Evolutionary conservation across 345 rosid species (phyloP).

Genomic region (Erysimum cheiranthoides): DNA sequence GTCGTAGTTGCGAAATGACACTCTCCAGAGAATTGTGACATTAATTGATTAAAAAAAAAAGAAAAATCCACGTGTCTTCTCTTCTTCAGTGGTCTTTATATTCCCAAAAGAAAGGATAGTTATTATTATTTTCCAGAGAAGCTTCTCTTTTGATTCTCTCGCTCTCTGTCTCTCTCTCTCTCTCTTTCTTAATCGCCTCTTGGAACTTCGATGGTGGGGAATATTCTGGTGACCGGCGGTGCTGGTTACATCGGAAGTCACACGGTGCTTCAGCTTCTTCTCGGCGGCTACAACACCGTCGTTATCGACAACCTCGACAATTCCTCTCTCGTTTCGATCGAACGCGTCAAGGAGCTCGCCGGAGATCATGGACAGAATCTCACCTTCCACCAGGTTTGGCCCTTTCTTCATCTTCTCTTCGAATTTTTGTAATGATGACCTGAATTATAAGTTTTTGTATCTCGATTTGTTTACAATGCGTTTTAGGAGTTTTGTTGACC

Average conservation of each 20-base stretch:
- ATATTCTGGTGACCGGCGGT: slow-evolving; percentile 88
- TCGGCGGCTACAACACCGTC: slow-evolving; percentile 65
- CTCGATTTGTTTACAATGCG: slow-evolving; percentile 12
- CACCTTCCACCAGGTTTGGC: slow-evolving; percentile 70
- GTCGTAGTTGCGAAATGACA: slow-evolving; percentile 22
- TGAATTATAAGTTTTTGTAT: slow-evolving; percentile 6
- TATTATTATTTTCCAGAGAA: slow-evolving; percentile 30
- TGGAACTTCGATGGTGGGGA: slow-evolving; percentile 50
- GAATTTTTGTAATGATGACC: slow-evolving; percentile 24
- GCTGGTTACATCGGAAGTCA: slow-evolving; percentile 99
- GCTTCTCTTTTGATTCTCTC: slow-evolving; percentile 38
- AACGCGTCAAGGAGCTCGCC: slow-evolving; percentile 76
- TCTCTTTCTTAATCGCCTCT: slow-evolving; percentile 33
- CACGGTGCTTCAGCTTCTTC: slow-evolving; percentile 89
- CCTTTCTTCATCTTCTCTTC: not conserved
- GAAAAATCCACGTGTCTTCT: slow-evolving; percentile 41
- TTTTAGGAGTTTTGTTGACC: not conserved
- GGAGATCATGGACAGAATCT: slow-evolving; percentile 58
- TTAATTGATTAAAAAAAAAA: not conserved
- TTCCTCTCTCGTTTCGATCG: slow-evolving; percentile 65
- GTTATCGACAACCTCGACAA: slow-evolving; percentile 94
- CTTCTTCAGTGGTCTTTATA: slow-evolving; percentile 27
- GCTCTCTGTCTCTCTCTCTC: not conserved
- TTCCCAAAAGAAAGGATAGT: slow-evolving; percentile 15
- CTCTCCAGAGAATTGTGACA: slow-evolving; percentile 29